Evolutionary conservation across 768 basidiomycete genomes (phyloP).

Genomic region (Rubroboletus pulcherrimus): DNA sequence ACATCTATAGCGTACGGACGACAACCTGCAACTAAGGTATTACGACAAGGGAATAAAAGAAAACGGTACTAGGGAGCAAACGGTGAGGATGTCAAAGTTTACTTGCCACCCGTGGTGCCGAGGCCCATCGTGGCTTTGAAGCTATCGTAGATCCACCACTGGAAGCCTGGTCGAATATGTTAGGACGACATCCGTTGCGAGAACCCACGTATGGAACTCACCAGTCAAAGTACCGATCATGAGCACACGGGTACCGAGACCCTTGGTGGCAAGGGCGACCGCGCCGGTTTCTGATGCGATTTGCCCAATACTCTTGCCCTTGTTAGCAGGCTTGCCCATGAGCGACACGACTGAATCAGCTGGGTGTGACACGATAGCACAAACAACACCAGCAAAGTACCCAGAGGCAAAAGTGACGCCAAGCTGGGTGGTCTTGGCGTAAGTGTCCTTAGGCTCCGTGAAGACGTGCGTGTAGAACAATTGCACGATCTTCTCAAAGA

Average conservation of each 20-base stretch:
- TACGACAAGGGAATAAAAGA: neutral
- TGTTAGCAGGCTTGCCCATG: conserved; percentile 86
- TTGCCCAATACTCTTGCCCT: conserved; percentile 69
- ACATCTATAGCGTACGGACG: conserved; percentile 6
- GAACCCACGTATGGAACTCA: conserved; percentile 9
- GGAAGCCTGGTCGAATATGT: conserved; percentile 54
- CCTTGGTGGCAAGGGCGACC: conserved; percentile 68
- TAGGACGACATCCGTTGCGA: neutral
- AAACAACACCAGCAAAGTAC: conserved; percentile 93
- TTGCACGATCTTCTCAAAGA: conserved; percentile 86
- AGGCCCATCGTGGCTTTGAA: conserved; percentile 83
- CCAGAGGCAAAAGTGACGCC: conserved; percentile 86
- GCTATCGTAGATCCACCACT: conserved; percentile 91
- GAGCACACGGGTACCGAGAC: conserved; percentile 80
- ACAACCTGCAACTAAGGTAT: neutral
- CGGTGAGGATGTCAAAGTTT: conserved; percentile 23
- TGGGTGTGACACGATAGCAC: conserved; percentile 93
- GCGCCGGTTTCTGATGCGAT: conserved; percentile 71
- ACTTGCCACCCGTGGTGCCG: conserved; percentile 87
- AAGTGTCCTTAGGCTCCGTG: conserved; percentile 70
- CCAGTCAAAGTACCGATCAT: conserved; percentile 68
- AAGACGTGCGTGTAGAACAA: conserved; percentile 88
- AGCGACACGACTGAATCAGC: conserved; percentile 90
- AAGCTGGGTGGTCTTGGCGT: conserved; percentile 80
- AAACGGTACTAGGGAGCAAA: neutral